A percentile compares a stretch with the other conserved stretches of the same genome.
Conservation (phyloP, 1,139 yeast species). For the Schwanniomyces etchellsii region DNA sequence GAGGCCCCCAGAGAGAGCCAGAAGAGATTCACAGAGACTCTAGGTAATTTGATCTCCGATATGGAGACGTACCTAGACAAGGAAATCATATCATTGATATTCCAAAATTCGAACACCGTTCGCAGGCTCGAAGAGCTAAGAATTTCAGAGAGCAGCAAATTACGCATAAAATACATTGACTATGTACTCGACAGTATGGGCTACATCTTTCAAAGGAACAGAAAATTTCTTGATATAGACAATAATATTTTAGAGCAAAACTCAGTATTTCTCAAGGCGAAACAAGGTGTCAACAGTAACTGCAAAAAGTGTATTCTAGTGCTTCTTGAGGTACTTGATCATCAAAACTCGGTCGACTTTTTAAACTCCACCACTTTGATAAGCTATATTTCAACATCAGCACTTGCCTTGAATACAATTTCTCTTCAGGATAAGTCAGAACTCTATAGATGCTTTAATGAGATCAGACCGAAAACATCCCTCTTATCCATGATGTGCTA, state of each 20-base stretch:
- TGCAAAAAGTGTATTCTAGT: conserved; percentile 11
- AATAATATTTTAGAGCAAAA: background rate
- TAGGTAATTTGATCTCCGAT: background rate
- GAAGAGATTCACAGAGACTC: background rate
- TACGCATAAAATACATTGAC: conserved; percentile 4
- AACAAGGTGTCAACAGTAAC: no score
- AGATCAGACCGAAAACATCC: conserved; percentile 20
- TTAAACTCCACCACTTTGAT: conserved; percentile 5
- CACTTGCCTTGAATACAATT: conserved; percentile 4
- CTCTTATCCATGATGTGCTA: conserved; percentile 12
- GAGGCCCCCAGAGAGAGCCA: background rate
- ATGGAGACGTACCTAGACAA: background rate
- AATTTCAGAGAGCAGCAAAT: background rate
- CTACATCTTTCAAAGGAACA: background rate
- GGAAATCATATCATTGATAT: conserved; percentile 2
- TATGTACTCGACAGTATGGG: conserved; percentile 2
- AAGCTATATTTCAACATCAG: conserved; percentile 5
- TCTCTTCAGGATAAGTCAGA: conserved; percentile 8
- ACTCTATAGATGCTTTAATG: conserved; percentile 17
- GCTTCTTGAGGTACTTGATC: conserved; percentile 23
- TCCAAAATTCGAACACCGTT: background rate
- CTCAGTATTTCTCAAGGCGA: no score
- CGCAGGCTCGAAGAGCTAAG: conserved; percentile 1
- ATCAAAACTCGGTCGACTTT: conserved; percentile 12
- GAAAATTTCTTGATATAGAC: background rate